Evolutionary conservation across 2,329 filamentous ascomycete species (phyloP).

Genomic region (Penicillium brasilianum): DNA sequence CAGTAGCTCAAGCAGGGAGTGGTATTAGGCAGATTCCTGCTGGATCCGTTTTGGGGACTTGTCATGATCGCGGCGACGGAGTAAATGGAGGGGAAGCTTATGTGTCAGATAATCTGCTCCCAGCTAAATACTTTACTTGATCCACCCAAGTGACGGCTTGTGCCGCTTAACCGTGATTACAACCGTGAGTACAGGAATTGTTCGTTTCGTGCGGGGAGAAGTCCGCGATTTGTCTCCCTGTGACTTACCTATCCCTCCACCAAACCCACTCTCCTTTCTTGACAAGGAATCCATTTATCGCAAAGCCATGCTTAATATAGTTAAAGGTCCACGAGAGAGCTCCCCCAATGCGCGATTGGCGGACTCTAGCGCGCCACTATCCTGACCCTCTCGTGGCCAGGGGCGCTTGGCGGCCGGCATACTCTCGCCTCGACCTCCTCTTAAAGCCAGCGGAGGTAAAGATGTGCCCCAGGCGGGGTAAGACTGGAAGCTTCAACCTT

Average conservation of each 20-base stretch:
- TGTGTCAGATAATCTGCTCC: conserved; percentile 26
- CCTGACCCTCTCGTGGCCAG: not conserved
- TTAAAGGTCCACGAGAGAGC: not conserved
- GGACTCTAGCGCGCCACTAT: not conserved
- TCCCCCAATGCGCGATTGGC: not conserved
- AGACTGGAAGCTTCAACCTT: not conserved
- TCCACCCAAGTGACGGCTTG: not conserved
- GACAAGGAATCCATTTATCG: not conserved
- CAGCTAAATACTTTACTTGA: conserved; percentile 42
- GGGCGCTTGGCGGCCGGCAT: conserved; percentile 4
- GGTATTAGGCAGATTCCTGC: conserved; percentile 29
- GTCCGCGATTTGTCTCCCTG: not conserved
- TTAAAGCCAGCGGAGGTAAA: not conserved
- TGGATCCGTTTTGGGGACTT: conserved; percentile 8
- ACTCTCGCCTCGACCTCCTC: conserved; percentile 17
- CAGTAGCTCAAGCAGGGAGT: conserved; percentile 44
- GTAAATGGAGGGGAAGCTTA: not conserved
- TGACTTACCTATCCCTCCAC: not conserved
- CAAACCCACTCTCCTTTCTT: not conserved
- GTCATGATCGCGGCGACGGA: not conserved
- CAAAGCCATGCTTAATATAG: not conserved
- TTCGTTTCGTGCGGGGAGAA: conserved; percentile 11
- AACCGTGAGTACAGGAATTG: not conserved
- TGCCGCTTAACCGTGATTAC: not conserved
- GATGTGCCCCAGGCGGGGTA: not conserved